A percentile compares a stretch with the other conserved stretches of the same genome.
phyloP scores from a whole-genome alignment of 2,329 filamentous ascomycete species.

The Trichothecium sympodiale region DNA sequence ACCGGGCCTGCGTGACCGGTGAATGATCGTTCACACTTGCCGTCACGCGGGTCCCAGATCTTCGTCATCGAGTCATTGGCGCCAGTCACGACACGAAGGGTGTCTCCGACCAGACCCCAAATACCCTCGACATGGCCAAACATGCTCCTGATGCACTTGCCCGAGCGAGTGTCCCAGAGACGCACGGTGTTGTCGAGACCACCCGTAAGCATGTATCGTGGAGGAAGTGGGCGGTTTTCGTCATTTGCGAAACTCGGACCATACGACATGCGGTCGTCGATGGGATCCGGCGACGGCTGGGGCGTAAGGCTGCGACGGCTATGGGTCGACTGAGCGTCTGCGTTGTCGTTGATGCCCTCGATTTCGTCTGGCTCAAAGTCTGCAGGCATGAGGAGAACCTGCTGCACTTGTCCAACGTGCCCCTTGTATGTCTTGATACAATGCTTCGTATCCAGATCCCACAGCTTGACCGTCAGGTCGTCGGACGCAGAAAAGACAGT shows the following conservation, averaged over 20 bases:
- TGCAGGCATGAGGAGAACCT: slow-evolving; percentile 70
- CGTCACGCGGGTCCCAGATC: slow-evolving; percentile 81
- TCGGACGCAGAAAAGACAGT: slow-evolving; percentile 91
- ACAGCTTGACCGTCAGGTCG: slow-evolving; percentile 81
- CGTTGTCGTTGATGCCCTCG: slow-evolving; percentile 28
- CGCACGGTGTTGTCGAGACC: slow-evolving; percentile 86
- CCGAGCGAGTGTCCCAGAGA: slow-evolving; percentile 79
- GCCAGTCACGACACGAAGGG: slow-evolving; percentile 75
- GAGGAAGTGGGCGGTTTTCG: slow-evolving; percentile 57
- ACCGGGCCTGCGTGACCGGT: slow-evolving; percentile 85
- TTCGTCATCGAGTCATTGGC: slow-evolving; percentile 94
- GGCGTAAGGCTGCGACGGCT: slow-evolving; percentile 36
- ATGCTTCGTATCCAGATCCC: slow-evolving; percentile 78
- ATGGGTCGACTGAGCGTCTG: slow-evolving; percentile 41
- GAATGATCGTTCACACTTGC: slow-evolving; percentile 85
- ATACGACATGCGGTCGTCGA: slow-evolving; percentile 43
- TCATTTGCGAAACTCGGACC: slow-evolving; percentile 52
- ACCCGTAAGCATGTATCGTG: slow-evolving; percentile 85
- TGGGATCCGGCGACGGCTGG: slow-evolving; percentile 16
- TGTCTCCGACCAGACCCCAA: slow-evolving; percentile 86
- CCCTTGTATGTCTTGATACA: slow-evolving; percentile 73
- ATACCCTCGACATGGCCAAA: slow-evolving; percentile 96
- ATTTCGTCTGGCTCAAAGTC: slow-evolving; percentile 82
- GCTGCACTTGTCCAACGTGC: slow-evolving; percentile 91
- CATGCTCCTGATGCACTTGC: slow-evolving; percentile 78